Evolutionary conservation across 192 early-diverging fungal species (phyloP).

Genomic region (Dispira parvispora): DNA sequence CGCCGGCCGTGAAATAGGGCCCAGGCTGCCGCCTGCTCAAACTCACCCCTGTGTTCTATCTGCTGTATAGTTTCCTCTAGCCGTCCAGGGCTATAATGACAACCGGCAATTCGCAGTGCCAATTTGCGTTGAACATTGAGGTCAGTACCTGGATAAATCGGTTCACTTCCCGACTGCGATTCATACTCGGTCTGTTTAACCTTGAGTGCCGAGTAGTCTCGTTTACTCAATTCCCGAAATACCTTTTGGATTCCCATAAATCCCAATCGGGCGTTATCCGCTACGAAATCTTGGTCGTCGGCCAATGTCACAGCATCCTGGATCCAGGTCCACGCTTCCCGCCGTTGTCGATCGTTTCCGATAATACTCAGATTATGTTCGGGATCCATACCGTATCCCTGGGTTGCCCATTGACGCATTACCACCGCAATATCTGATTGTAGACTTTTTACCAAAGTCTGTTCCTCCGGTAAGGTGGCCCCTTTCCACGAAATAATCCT

Average conservation of each 20-base stretch:
- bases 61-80: slow-evolving; percentile 27
- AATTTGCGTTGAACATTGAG: slow-evolving; percentile 23
- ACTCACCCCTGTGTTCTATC: slow-evolving; percentile 47
- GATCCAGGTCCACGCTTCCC: slow-evolving; percentile 26
- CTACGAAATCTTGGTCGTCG: background rate
- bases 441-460: slow-evolving; percentile 9
- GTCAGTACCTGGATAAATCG: slow-evolving; percentile 10
- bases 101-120: slow-evolving; percentile 35
- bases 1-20: slow-evolving; percentile 72
- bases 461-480: too few species aligned
- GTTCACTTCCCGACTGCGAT: slow-evolving; percentile 8
- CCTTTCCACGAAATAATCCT: too few species aligned
- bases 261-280: background rate
- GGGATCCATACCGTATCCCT: slow-evolving; percentile 61
- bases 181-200: background rate
- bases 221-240: slow-evolving; percentile 24
- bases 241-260: slow-evolving; percentile 18
- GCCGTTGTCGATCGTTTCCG: slow-evolving; percentile 10
- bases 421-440: slow-evolving; percentile 54
- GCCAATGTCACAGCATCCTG: slow-evolving; percentile 20
- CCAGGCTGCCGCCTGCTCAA: slow-evolving; percentile 73
- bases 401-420: slow-evolving; percentile 59
- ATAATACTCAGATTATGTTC: slow-evolving; percentile 28
- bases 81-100: slow-evolving; percentile 26
- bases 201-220: slow-evolving; percentile 23